Evolutionary conservation across 2,329 filamentous ascomycete species (phyloP), one percentile per base, ranked within the genome.

Genomic region (Ophiostoma sp.): DNA sequence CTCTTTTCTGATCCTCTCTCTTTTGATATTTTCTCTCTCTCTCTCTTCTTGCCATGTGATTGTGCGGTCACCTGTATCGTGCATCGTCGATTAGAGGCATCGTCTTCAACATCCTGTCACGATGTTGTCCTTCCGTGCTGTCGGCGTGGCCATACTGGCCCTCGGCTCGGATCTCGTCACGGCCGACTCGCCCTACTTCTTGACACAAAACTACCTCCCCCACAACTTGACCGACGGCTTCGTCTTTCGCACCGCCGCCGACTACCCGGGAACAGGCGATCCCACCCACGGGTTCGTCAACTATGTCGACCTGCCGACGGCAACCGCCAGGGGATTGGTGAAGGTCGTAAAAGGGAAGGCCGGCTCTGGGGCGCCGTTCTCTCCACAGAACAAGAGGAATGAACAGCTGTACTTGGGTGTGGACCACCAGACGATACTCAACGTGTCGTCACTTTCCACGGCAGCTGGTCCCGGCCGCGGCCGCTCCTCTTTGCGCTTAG

Each of bases 401-500:
- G 59, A 63, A 25, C 59, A 63, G 33, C 59, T 63, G 7, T 63
- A 39, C 33, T 33, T 63, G 2, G 59, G 59, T 2, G 59, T 63
- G 17, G 59, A 63, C 59, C 19, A 36, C 19, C 8, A 17, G 31
- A 39, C 59, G 0, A 12, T 63, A 3, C 31, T 63, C 31, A 63
- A 63, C 19, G 31, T 39, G 19, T 63, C 59, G 31, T 63, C 57
- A 5, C 2, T 4, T 7, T 17, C 59, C 17, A 3, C 57, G 9
- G 4, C 57, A 28, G 4, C 57, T 6, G 33, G 33, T 8, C 33
- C 33, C 59, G 19, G 31, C 79, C 36, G 83, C 83, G 78, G 78
- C 31, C 80, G 86, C 3, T 80, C 81, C 17, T 85, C 84, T 70
- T 79, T 88, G 9, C 84, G 86, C 17, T 76, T 88, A 5, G 81